Evolutionary conservation across 1,139 yeast genomes (phyloP).

Genomic region (Eremothecium gossypii): DNA sequence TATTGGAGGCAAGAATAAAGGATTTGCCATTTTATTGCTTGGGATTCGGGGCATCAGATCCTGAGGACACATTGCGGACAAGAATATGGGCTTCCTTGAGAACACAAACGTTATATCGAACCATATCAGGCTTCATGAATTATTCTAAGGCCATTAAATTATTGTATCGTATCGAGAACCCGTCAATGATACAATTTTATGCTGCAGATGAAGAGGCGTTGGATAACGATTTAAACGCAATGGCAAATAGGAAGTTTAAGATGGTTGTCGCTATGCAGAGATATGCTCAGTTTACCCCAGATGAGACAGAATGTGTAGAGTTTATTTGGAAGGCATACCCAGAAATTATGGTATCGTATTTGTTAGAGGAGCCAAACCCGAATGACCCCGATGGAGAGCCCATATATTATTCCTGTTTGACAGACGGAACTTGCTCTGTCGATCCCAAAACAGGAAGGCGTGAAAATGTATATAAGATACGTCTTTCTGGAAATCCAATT

Average conservation of each 20-base stretch:
- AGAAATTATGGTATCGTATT: constrained; percentile 46
- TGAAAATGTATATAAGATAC: constrained; percentile 44
- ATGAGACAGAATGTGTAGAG: constrained; percentile 48
- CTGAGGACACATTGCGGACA: constrained; percentile 55
- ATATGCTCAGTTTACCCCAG: constrained; percentile 40
- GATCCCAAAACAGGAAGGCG: constrained; percentile 36
- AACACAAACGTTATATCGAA: constrained; percentile 69
- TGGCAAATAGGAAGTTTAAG: constrained; percentile 57
- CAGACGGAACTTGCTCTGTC: constrained; percentile 42
- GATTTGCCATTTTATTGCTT: constrained; percentile 63
- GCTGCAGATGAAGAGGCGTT: constrained; percentile 31
- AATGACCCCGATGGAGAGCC: constrained; percentile 29
- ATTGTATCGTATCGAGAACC: constrained; percentile 55
- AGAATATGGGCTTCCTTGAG: constrained; percentile 77
- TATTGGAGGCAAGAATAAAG: constrained; percentile 34
- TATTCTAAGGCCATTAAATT: constrained; percentile 60
- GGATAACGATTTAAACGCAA: constrained; percentile 38
- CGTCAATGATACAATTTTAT: constrained; percentile 36
- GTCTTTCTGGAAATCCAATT: constrained; percentile 76
- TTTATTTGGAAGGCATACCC: constrained; percentile 56
- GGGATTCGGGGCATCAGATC: constrained; percentile 59
- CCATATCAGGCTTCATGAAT: constrained; percentile 69
- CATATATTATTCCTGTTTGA: constrained; percentile 50
- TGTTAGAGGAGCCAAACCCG: constrained; percentile 40
- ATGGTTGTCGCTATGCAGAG: constrained; percentile 68